Evolutionary conservation across 2,329 filamentous ascomycete species (phyloP), one percentile per base, ranked within the genome.

Genomic region (Chaetomiaceae sp.): DNA sequence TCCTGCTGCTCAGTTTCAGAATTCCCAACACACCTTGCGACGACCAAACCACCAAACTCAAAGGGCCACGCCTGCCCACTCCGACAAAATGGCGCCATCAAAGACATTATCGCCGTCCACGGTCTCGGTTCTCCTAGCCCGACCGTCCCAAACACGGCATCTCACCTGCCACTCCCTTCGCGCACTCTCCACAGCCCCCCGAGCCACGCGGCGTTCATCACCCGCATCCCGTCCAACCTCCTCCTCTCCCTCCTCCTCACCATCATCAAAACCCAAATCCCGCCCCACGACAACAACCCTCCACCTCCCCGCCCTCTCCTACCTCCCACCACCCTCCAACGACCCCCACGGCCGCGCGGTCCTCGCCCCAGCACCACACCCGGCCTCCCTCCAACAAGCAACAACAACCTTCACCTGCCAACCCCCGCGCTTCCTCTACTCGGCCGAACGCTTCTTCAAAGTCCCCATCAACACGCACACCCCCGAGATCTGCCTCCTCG

Each of bases 401-500:
- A 60, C 59, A 4, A 30, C 51, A 4, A 48, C 68, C 38, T 68
- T 68, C 51, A 55, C 61, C 44, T 16, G 51, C 34, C 20, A 54
- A 34, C 10, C 44, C 37, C 43, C 61, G 0, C 40, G 46, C 10
- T 74, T 78, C 55, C 69, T 81, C 56, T 79, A 78, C 68, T 74
- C 74, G 14, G 75, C 74, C 14, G 17, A 38, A n/a, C 51, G 49
- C n/a, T 75, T 78, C 55, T 69, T 81, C 56, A 4, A 33, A 78
- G 70, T 82, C 53, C 70, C 70, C 25, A 62, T 71, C 59, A 82
- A 82, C 63, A 72, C 71, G 20, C 69, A 70, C 55, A 67, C 74
- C 4, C 79, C 79, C 39, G 79, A 83, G 57, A 79, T 95, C 44
- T 86, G 88, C 63, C 78, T 95, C 40, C 81, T 95, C 33, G 89